phyloP scores from a whole-genome alignment of 208 protist genomes.

The Blastocrithidia nonstop region DNA sequence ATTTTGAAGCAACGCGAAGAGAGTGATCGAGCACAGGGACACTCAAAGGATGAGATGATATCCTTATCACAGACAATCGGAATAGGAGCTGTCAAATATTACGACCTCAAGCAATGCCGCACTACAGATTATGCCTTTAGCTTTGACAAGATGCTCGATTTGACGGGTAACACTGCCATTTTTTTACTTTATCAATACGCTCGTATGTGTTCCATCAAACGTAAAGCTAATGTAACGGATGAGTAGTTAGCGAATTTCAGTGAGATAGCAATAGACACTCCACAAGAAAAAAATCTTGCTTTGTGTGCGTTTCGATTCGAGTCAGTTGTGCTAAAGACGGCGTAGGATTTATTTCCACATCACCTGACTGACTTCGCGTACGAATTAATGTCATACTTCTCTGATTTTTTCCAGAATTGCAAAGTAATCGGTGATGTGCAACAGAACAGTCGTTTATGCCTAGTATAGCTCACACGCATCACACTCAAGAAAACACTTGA shows the following conservation, averaged over 20 bases:
- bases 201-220: constrained; percentile 90
- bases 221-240: constrained; percentile 65
- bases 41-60: constrained; percentile 70
- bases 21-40: constrained; percentile 56
- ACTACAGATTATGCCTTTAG: constrained; percentile 91
- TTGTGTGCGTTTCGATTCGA: constrained; percentile 79
- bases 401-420: constrained; percentile 92
- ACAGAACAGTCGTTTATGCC: constrained; percentile 79
- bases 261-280: constrained; percentile 55
- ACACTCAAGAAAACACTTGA: constrained; percentile 84
- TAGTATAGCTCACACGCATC: constrained; percentile 80
- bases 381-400: constrained; percentile 86
- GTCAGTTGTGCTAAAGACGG: constrained; percentile 71
- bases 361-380: constrained; percentile 94
- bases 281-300: constrained; percentile 75
- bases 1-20: constrained; percentile 78
- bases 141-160: constrained; percentile 92
- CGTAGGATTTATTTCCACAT: constrained; percentile 87
- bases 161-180: constrained; percentile 94
- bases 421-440: constrained; percentile 66
- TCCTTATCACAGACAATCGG: constrained; percentile 84
- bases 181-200: constrained; percentile 96
- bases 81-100: constrained; percentile 94
- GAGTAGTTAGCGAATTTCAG: constrained; percentile 29
- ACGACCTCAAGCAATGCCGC: constrained; percentile 91